Percentiles rank a stretch among this genome's conserved stretches.
Conservation (phyloP, 495 filamentous ascomycete genomes). For the Barbatosphaeria neglecta region DNA sequence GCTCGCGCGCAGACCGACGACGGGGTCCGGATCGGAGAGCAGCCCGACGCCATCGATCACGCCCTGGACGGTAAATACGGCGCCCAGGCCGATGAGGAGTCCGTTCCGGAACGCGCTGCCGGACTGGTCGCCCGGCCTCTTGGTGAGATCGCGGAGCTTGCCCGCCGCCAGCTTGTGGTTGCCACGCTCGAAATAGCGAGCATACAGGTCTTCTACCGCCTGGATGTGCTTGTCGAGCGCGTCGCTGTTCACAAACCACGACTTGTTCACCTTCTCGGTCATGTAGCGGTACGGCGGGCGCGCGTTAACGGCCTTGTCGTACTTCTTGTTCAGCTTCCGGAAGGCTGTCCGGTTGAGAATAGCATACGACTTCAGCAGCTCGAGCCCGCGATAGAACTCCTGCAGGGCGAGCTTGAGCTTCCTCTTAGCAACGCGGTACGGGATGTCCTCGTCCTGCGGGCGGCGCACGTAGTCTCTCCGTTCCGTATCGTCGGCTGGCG, state of each 20-base stretch:
- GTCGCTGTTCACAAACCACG: slow-evolving; percentile 81
- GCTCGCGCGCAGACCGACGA: slow-evolving; percentile 42
- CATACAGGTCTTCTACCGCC: slow-evolving; percentile 79
- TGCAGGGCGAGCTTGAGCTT: slow-evolving; percentile 84
- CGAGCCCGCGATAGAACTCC: slow-evolving; percentile 85
- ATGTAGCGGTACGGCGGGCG: slow-evolving; percentile 70
- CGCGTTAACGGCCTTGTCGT: slow-evolving; percentile 77
- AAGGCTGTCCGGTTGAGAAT: slow-evolving; percentile 85
- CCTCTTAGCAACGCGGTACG: slow-evolving; percentile 74
- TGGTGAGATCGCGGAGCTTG: slow-evolving; percentile 62
- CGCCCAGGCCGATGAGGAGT: slow-evolving; percentile 60
- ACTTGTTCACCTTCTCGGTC: slow-evolving; percentile 82
- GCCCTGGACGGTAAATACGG: slow-evolving; percentile 63
- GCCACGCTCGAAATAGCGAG: slow-evolving; percentile 79
- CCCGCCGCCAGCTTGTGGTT: slow-evolving; percentile 83
- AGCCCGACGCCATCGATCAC: slow-evolving; percentile 51
- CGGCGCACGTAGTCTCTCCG: slow-evolving; percentile 56
- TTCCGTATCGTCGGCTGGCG: slow-evolving; percentile 23
- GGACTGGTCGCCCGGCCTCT: slow-evolving; percentile 56
- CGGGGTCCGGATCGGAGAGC: slow-evolving; percentile 38
- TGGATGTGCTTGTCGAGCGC: slow-evolving; percentile 65
- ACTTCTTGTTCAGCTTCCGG: slow-evolving; percentile 98
- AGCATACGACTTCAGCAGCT: slow-evolving; percentile 83
- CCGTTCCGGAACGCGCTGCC: slow-evolving; percentile 69
- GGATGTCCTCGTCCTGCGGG: slow-evolving; percentile 45